Evolutionary conservation across 768 basidiomycete genomes (phyloP).

Genomic region (Suillus clintonianus): DNA sequence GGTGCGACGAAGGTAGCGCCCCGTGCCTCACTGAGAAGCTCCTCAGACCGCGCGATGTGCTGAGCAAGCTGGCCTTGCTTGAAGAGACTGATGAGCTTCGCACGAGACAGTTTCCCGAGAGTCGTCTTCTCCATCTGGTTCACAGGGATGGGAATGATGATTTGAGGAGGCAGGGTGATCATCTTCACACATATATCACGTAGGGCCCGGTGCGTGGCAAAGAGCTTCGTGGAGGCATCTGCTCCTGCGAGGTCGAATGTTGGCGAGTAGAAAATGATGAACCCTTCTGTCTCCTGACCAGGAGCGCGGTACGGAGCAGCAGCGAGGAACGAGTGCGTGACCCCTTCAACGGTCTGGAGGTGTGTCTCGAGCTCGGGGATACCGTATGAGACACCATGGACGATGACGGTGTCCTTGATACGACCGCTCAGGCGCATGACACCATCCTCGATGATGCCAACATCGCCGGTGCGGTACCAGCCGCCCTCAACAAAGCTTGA

Average conservation of each 20-base stretch:
- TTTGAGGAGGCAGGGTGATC: slow-evolving; percentile 36
- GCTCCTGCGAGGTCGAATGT: slow-evolving; percentile 21
- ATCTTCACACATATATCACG: slow-evolving; percentile 30
- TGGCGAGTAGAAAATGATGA: slow-evolving; percentile 38
- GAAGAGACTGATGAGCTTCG: slow-evolving; percentile 36
- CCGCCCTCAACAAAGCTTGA: slow-evolving; percentile 48
- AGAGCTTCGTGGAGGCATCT: slow-evolving; percentile 24
- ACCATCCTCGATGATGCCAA: slow-evolving; percentile 39
- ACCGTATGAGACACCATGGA: slow-evolving; percentile 40
- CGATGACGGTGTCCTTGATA: slow-evolving; percentile 41
- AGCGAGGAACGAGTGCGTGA: slow-evolving; percentile 33
- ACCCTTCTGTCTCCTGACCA: slow-evolving; percentile 41
- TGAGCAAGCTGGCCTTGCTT: slow-evolving; percentile 34
- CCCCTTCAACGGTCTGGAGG: slow-evolving; percentile 37
- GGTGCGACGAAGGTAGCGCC: slow-evolving; percentile 22
- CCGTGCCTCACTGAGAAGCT: slow-evolving; percentile 23
- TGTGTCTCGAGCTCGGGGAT: slow-evolving; percentile 38
- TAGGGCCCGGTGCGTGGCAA: slow-evolving; percentile 31
- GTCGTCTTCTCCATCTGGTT: slow-evolving; percentile 44
- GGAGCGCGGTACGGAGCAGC: slow-evolving; percentile 38
- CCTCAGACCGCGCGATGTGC: slow-evolving; percentile 30
- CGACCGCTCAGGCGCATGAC: slow-evolving; percentile 38
- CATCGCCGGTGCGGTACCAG: slow-evolving; percentile 64
- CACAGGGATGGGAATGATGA: slow-evolving; percentile 39
- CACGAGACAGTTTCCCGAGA: slow-evolving; percentile 45